A percentile compares a stretch with the other conserved stretches of the same genome.
Evolutionary conservation across 2,329 filamentous ascomycete species (phyloP).

Genomic region (Arthroderma uncinatum): DNA sequence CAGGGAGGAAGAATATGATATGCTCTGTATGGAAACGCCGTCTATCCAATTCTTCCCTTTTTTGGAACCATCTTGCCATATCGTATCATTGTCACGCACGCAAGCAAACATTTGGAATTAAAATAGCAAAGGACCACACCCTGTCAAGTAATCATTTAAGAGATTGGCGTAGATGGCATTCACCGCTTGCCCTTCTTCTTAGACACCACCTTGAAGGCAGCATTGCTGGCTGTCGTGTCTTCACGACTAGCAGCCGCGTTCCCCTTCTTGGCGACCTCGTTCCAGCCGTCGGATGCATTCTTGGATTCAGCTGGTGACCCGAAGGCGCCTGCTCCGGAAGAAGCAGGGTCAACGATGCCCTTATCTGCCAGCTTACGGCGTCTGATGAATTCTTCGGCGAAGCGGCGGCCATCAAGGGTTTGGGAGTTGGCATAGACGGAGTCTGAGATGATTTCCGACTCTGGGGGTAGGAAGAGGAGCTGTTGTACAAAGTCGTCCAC

Average conservation of each 20-base stretch:
- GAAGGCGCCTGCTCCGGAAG: conserved; percentile 40
- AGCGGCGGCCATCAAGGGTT: conserved; percentile 85
- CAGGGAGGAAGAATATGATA: background rate
- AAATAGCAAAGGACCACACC: background rate
- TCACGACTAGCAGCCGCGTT: conserved; percentile 41
- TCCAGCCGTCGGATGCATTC: conserved; percentile 65
- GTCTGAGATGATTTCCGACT: conserved; percentile 74
- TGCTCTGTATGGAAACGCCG: conserved; percentile 1
- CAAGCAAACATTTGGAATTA: background rate
- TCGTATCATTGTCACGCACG: background rate
- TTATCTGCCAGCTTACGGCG: conserved; percentile 89
- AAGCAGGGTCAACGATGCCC: conserved; percentile 62
- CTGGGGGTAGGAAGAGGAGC: conserved; percentile 63
- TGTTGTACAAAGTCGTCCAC: conserved; percentile 71
- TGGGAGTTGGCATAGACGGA: conserved; percentile 76
- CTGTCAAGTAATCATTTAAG: background rate
- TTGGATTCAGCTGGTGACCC: conserved; percentile 35
- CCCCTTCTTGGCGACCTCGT: conserved; percentile 92
- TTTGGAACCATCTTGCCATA: background rate
- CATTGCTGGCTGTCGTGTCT: conserved; percentile 33
- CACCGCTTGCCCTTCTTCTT: conserved; percentile 85
- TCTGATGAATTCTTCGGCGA: conserved; percentile 86
- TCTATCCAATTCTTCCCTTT: conserved; percentile 1
- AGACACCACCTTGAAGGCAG: conserved; percentile 80
- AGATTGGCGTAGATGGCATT: conserved; percentile 5